Base-by-base conservation (phyloP, 345 rosid genomes). In the Eucalyptus regnans region DNA sequence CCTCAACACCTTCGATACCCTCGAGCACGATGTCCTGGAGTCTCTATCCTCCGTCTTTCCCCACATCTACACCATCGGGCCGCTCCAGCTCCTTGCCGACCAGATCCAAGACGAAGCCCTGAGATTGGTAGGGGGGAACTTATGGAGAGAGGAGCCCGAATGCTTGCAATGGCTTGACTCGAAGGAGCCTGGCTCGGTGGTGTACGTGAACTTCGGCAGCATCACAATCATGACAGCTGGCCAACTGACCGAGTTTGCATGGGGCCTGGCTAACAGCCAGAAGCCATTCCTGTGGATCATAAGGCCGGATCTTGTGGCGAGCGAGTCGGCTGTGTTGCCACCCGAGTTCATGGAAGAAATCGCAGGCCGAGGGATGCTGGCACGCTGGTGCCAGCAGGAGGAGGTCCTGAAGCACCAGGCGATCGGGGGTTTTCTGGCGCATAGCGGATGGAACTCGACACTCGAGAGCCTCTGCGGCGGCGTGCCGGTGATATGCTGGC, bases 1-100 rank as follows among this genome's bases (percentile, higher is more conserved):
- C 87, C 87, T 94, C 56, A 92, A 92, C 93, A 90, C 94, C 44
- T 93, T 93, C 25, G 92, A 93, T 23, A 91, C 89, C 49, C 68
- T 90, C 25, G 96, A 94, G 54, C 51, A 87, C 2, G 88, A 92
- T 88, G 90, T 88, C 8, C 60, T 94, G 25, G 87, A 92, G 13
- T 91, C 87, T 8, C 44, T 94, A 27, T 71, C 90, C 6, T 22
- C 90, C 58, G 91, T 86, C n/a, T 88, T 86, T 64, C 91, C 91
- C 22, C 43, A 50, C 87, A 88, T 90, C 14, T 92, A 90, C 50
- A 80, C 93, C 3, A 64, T 89, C 4, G 94, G 95, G 18, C 95
- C 94, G 5, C 90, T 93, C 13, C 62, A 88, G 52, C 87, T 90
- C 90, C 93, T 93, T 33, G 48, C 60, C 27, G 46, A 86, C 60